Evolutionary conservation across 208 protist species (phyloP), one percentile per base, ranked within the genome.

Genomic region (Plasmodiophora brassicae): DNA sequence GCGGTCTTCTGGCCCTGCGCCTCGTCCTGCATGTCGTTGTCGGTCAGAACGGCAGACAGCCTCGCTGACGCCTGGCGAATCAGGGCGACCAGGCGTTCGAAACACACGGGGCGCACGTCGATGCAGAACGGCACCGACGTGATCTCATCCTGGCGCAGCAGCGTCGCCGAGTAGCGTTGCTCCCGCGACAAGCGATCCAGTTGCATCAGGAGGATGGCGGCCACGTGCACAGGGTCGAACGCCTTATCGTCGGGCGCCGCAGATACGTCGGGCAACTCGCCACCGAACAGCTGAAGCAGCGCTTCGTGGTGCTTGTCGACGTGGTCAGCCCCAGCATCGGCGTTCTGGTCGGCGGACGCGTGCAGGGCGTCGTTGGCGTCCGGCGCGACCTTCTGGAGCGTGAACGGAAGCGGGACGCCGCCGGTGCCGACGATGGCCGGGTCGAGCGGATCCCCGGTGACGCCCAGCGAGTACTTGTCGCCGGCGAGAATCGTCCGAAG

Each of bases 401-500:
- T 38, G 20, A 57, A 14, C 25, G 50, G 50, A 44, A 78, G 41
- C n/a, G 65, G 65, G 20, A n/a, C 5, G 41, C 65, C 65, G n/a
- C 65, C 65, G 41, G 65, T 78, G 10, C 65, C 65, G 20, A 78
- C 32, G 32, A 78, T 14, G 5, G 5, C 65, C 5, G 65, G n/a
- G 41, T 78, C 65, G 5, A 78, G 5, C 5, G 65, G 65, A 8
- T 5, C 65, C 5, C 65, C 65, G 32, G 65, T 78, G n/a, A 78
- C 41, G 10, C 32, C 65, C 65, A 78, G 32, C n/a, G 65, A 36
- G 65, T 78, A 78, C n/a, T 78, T 78, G 65, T 78, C 65, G n/a
- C 65, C 65, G n/a, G n/a, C 65, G 5, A n/a, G 65, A 32, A 78
- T 78, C 5, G 14, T 44, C 10, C 65, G 65, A 8, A 78, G 20